Conservation (phyloP, 2,329 filamentous ascomycete genomes). For the Trichoderma sp. region DNA sequence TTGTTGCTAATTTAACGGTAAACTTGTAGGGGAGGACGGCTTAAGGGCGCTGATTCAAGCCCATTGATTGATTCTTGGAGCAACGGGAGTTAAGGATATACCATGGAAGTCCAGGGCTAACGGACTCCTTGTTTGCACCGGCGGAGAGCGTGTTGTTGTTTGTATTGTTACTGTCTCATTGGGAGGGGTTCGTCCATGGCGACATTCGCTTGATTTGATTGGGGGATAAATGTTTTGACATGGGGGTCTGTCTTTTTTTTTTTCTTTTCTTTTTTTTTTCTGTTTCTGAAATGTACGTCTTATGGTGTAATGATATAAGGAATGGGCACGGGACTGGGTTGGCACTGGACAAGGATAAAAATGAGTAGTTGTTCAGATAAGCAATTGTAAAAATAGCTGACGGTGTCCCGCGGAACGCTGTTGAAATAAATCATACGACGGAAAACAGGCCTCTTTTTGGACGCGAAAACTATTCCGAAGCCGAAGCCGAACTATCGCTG, state of each 20-base stretch:
- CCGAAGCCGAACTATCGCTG: not conserved
- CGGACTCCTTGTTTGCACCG: not conserved
- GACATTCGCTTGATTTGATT: not conserved
- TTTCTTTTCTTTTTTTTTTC: not conserved
- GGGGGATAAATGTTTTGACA: not conserved
- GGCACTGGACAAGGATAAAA: not conserved
- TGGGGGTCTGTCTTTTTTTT: not conserved
- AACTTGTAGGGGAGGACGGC: not conserved
- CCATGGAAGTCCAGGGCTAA: not conserved
- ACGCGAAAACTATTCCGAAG: not conserved
- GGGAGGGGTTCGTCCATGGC: not conserved
- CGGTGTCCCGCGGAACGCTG: not conserved
- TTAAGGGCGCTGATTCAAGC: not conserved
- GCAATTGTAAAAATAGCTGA: not conserved
- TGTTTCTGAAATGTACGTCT: not conserved
- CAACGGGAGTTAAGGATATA: constrained; percentile 15
- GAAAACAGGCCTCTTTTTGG: not conserved
- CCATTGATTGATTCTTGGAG: constrained; percentile 4
- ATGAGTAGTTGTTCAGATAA: not conserved
- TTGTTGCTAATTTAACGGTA: not conserved
- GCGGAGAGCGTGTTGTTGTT: not conserved
- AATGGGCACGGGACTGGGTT: not conserved
- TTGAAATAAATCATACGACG: not conserved
- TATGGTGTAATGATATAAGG: not conserved
- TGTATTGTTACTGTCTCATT: not conserved